A percentile compares a stretch with the other conserved stretches of the same genome.
Evolutionary conservation across 192 early-diverging fungal species (phyloP).

Genomic region (Funneliformis geosporum): DNA sequence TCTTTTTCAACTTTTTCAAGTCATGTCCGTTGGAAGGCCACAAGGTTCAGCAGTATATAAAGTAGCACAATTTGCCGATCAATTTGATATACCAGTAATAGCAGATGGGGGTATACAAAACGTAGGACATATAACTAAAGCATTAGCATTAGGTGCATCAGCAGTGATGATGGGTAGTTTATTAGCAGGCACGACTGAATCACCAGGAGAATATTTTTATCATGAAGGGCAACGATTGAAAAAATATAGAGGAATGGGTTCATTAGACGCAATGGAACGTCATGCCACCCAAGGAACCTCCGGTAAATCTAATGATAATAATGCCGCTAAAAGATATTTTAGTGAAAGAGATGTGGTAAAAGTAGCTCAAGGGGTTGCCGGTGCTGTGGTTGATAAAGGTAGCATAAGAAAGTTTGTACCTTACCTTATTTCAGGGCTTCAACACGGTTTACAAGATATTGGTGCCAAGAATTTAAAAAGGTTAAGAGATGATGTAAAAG

Average conservation of each 20-base stretch:
- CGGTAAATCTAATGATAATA: constrained; percentile 63
- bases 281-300: constrained; percentile 54
- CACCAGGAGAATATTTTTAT: constrained; percentile 98
- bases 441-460: constrained; percentile 98
- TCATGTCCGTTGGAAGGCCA: constrained; percentile 98
- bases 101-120: constrained; percentile 98
- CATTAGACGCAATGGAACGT: constrained; percentile 94
- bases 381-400: constrained; percentile 97
- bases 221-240: constrained; percentile 96
- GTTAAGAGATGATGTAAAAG: constrained; percentile 68
- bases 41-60: constrained; percentile 96
- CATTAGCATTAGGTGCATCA: constrained; percentile 90
- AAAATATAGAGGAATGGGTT: constrained; percentile 99
- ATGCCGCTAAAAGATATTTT: constrained; percentile 90
- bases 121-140: constrained; percentile 98
- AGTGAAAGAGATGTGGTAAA: constrained; percentile 96
- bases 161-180: constrained; percentile 99
- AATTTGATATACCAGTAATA: constrained; percentile 94
- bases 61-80: constrained; percentile 90
- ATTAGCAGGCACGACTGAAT: constrained; percentile 92
- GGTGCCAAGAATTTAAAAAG: constrained; percentile 69
- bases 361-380: constrained; percentile 98
- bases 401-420: constrained; percentile 90
- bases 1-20: constrained; percentile 35
- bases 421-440: constrained; percentile 91